Percentiles rank a stretch among this genome's conserved stretches.
These are phyloP conservation scores for Ceratocystis colombiana DNA, from an alignment of 2,329 filamentous ascomycete species.

Conservation along the genomic window DNA sequence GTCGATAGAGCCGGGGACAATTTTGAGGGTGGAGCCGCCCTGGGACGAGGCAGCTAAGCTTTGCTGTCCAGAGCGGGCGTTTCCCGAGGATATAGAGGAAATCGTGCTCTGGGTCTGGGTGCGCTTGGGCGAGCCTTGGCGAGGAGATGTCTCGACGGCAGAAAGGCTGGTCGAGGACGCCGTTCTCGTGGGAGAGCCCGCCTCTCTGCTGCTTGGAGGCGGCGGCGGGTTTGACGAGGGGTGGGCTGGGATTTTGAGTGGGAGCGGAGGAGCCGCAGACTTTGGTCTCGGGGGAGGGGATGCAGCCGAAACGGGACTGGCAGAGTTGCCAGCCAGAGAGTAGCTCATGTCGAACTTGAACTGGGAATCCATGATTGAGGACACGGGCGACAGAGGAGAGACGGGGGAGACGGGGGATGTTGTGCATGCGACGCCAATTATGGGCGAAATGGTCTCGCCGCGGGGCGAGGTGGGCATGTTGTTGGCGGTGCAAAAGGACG, in stretches of 20 bases:
- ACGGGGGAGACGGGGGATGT: conserved; percentile 3
- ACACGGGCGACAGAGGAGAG: conserved; percentile 3
- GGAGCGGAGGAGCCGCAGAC: conserved; percentile 18
- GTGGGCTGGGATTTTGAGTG: conserved; percentile 16
- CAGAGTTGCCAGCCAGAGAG: not conserved
- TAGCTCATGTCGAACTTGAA: conserved; percentile 2
- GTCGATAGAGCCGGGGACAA: not conserved
- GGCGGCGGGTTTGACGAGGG: conserved; percentile 11
- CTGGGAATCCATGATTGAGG: not conserved
- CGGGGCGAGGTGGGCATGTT: conserved; percentile 15
- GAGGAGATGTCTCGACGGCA: conserved; percentile 19
- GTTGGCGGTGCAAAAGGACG: conserved; percentile 8
- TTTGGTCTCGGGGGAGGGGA: conserved; percentile 11
- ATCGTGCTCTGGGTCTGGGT: conserved; percentile 24
- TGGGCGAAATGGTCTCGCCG: conserved; percentile 1
- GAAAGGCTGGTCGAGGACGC: conserved; percentile 18
- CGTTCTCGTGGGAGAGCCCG: conserved; percentile 17
- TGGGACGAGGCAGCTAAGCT: conserved; percentile 11
- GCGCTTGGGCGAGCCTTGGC: conserved; percentile 19
- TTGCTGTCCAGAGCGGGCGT: conserved; percentile 9
- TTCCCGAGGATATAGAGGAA: conserved; percentile 19
- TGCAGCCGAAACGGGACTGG: not conserved
- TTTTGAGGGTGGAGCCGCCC: conserved; percentile 17
- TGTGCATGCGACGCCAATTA: conserved; percentile 21
- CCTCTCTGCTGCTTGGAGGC: conserved; percentile 10